These are phyloP conservation scores for Hemerocallis citrina DNA, from an alignment of 106 monocot species.

Conservation along the genomic window DNA sequence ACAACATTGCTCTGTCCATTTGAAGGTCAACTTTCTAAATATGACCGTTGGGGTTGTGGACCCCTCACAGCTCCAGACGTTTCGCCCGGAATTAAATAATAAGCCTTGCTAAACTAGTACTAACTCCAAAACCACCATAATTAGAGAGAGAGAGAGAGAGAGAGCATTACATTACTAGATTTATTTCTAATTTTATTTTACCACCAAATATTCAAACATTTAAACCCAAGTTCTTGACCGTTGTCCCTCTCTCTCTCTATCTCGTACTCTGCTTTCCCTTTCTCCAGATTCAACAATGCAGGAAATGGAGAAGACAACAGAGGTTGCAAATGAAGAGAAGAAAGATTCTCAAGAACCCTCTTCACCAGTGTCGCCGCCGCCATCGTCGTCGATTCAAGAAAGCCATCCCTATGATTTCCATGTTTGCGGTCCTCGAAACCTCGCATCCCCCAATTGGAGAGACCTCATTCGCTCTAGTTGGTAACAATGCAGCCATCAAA, in stretches of 20 bases:
- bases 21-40: no score
- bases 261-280: neutral
- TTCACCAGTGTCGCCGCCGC: neutral
- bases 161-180: no score
- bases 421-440: slow-evolving; percentile 23
- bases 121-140: no score
- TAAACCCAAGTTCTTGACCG: neutral
- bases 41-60: no score
- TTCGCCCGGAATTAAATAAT: no score
- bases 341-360: neutral
- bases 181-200: no score
- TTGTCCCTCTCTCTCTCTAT: no score
- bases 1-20: no score
- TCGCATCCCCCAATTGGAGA: slow-evolving; percentile 25
- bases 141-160: no score
- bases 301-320: slow-evolving; percentile 8
- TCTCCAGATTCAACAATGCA: neutral
- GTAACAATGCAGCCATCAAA: neutral
- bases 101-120: no score
- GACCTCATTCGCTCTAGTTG: slow-evolving; percentile 27
- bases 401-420: slow-evolving; percentile 24
- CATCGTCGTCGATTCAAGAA: neutral
- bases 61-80: no score
- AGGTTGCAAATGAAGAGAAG: neutral
- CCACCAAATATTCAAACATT: no score